Percentiles rank a stretch among this genome's conserved stretches.
These are phyloP conservation scores for Cymbopogon citratus DNA, from an alignment of 176 grass and related monocot species.

Conservation along the genomic window DNA sequence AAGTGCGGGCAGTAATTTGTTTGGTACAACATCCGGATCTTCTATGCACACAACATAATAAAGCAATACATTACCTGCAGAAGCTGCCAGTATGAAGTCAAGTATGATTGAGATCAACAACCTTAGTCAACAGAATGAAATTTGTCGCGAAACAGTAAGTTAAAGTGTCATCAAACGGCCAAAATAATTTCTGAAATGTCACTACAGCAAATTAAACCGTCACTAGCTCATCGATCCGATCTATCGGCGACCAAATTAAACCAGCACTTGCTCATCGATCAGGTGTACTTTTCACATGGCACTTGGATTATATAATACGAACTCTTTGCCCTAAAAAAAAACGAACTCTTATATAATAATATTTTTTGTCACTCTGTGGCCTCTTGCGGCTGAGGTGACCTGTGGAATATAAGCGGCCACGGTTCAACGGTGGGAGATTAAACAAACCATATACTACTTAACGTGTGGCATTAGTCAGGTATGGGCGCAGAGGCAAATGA, in stretches of 20 bases:
- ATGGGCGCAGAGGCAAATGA: neutral
- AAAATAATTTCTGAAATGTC: no score
- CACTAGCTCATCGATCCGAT: no score
- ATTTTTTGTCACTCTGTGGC: neutral
- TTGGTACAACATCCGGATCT: neutral
- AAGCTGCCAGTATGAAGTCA: no score
- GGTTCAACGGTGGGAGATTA: neutral
- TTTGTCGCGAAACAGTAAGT: no score
- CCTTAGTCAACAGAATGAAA: no score
- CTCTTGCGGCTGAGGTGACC: neutral
- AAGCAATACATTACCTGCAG: no score
- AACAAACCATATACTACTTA: neutral
- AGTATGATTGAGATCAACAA: no score
- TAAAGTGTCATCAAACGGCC: no score
- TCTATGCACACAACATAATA: neutral
- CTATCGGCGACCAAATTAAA: neutral
- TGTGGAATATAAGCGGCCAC: conserved; percentile 11
- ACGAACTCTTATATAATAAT: no score
- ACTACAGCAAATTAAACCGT: no score
- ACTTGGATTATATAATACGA: no score
- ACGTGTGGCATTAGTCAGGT: neutral
- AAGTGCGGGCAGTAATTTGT: neutral
- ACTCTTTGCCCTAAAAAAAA: no score
- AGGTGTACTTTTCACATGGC: conserved; percentile 20
- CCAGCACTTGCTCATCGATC: neutral